Evolutionary conservation across 768 basidiomycete genomes (phyloP).

Genomic region (Amanita fuliginea): DNA sequence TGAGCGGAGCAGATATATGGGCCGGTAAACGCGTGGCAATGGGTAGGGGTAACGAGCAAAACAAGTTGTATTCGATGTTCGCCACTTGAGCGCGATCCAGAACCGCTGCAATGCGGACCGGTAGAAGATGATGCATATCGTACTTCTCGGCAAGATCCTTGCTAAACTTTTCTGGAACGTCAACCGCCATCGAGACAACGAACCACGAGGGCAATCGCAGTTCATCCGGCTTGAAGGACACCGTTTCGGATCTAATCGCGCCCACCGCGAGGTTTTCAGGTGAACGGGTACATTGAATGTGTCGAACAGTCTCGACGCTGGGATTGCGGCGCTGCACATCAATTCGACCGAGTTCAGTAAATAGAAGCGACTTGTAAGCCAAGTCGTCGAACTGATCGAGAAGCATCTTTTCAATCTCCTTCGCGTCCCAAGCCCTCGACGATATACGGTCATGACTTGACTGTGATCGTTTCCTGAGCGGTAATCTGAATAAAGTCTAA

Average conservation of each 20-base stretch:
- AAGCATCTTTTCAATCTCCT: constrained; percentile 15
- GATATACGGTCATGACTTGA: constrained; percentile 13
- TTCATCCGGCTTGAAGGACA: neutral
- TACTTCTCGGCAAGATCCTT: neutral
- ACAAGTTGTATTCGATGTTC: constrained; percentile 18
- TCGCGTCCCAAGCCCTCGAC: constrained; percentile 13
- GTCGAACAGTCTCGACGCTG: constrained; percentile 12
- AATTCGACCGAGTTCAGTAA: constrained; percentile 25
- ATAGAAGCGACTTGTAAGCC: constrained; percentile 29
- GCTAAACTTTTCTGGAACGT: neutral
- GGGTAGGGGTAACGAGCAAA: constrained; percentile 33
- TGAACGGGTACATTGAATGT: constrained; percentile 13
- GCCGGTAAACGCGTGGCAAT: constrained; percentile 28
- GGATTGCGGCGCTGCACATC: constrained; percentile 13
- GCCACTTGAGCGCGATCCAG: constrained; percentile 7
- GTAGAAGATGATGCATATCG: constrained; percentile 18
- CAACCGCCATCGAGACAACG: neutral
- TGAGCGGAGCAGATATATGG: constrained; percentile 36
- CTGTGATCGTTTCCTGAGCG: constrained; percentile 23
- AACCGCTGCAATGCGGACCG: constrained; percentile 21
- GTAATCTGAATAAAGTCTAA: constrained; percentile 38
- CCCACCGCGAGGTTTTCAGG: neutral
- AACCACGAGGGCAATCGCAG: neutral
- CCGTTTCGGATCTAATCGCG: neutral
- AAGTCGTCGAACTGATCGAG: constrained; percentile 18